Base-by-base conservation (phyloP, 768 basidiomycete genomes). In the Kwoniella dejecticola region DNA sequence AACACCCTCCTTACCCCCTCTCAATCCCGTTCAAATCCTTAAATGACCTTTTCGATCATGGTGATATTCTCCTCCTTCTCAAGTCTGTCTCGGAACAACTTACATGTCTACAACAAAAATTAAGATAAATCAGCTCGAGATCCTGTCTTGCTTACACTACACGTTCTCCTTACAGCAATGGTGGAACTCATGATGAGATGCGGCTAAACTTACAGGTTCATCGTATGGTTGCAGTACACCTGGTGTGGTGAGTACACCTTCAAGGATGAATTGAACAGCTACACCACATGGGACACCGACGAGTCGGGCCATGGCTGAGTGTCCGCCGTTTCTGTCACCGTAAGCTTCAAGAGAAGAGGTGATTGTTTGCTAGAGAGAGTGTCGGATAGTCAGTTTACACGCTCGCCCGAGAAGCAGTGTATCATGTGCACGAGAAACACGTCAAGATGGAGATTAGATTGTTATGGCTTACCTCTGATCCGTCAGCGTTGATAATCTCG, bases 311-410 rank as follows among this genome's bases (percentile, higher is more conserved):
- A 98, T 96, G 8, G 92, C 91, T 19, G 89, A 90, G 72, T 89
- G 84, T 1, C 91, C 91, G 46, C 74, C 74, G 30, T 65, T 79
- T 74, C 52, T 86, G 53, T 83, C 85, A 36, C 94, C 95, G 72
- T 94, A 96, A 52, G 85, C 85, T 79, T 96, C 91, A 19, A 97
- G 84, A 7, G 94, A 93, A 47, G 93, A 91, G 1, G 95, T 97
- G 71, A 91, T 81, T 27, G 85, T 91, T 82, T 93, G 85, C 88
- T 89, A 24, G n/a, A n/a, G n/a, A n/a, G n/a, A n/a, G n/a, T n/a
- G n/a, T n/a, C 1, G 15, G n/a, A 44, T n/a, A 13, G n/a, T 40
- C 3, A 27, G 23, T 21, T 26, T 31, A 24, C 41, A n/a, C n/a
- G n/a, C n/a, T n/a, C n/a, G n/a, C n/a, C n/a, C n/a, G n/a, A n/a